Evolutionary conservation across 1,139 yeast genomes (phyloP).

Genomic region (Geotrichum reessii): DNA sequence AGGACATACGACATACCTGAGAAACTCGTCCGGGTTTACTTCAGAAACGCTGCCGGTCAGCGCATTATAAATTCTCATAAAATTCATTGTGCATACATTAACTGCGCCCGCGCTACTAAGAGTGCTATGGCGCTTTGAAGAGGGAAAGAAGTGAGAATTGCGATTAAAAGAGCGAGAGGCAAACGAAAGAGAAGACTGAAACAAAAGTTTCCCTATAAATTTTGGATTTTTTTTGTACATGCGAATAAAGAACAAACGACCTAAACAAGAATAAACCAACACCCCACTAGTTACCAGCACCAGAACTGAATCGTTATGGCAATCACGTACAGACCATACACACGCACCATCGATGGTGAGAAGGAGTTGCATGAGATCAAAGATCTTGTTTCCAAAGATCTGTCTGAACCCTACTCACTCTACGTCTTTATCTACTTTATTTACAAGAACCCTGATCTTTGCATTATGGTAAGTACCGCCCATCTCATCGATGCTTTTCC

Average conservation of each 20-base stretch:
- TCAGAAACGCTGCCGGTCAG: constrained; percentile 23
- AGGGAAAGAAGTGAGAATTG: background rate
- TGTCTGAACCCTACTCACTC: constrained; percentile 68
- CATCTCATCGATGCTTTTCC: background rate
- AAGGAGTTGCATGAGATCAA: constrained; percentile 36
- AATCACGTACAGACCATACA: constrained; percentile 24
- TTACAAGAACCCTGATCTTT: constrained; percentile 63
- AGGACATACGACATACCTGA: constrained; percentile 25
- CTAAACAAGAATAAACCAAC: background rate
- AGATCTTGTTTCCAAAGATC: constrained; percentile 50
- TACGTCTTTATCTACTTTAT: constrained; percentile 66
- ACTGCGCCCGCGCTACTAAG: background rate
- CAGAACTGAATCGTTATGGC: background rate
- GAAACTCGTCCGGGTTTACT: constrained; percentile 24
- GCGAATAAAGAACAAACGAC: background rate
- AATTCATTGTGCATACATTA: constrained; percentile 15
- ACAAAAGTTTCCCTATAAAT: background rate
- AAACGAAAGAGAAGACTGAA: background rate
- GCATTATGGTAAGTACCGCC: constrained; percentile 42
- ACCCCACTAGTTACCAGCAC: background rate
- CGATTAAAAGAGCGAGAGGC: background rate
- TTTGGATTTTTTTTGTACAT: background rate
- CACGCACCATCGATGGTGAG: constrained; percentile 29
- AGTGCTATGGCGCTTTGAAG: background rate
- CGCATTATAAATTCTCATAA: constrained; percentile 25